Conservation (phyloP, 192 early-diverging fungal genomes). For the Rhizophagus clarus region DNA sequence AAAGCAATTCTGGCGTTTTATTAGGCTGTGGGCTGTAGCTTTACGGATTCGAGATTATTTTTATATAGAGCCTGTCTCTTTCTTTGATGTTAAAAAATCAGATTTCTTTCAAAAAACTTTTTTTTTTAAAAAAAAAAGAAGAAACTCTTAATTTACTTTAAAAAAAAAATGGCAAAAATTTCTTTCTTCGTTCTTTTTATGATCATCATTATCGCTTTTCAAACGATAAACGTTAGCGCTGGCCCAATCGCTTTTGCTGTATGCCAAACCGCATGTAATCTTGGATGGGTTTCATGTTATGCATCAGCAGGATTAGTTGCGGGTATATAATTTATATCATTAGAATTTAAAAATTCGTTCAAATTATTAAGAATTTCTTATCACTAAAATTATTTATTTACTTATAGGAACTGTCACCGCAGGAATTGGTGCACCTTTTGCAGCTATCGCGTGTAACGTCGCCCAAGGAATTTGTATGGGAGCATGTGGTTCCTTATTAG, state of each 20-base stretch:
- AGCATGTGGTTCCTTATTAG: background rate
- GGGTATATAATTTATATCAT: background rate
- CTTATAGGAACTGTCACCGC: conserved; percentile 1
- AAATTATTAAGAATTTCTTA: background rate
- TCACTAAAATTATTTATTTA: background rate
- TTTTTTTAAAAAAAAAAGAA: too few species aligned
- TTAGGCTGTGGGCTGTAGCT: too few species aligned
- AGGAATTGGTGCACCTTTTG: background rate
- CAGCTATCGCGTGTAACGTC: background rate
- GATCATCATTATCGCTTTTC: background rate
- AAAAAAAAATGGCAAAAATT: background rate
- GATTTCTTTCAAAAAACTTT: too few species aligned
- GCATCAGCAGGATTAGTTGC: background rate
- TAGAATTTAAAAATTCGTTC: background rate
- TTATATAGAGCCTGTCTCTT: too few species aligned
- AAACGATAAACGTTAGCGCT: background rate
- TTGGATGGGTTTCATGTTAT: conserved; percentile 18
- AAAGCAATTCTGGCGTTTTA: too few species aligned
- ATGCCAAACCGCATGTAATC: conserved; percentile 18
- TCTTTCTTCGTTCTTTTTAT: background rate
- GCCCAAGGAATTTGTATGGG: conserved; percentile 25
- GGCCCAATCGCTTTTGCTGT: background rate
- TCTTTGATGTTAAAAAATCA: too few species aligned
- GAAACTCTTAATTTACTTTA: too few species aligned
- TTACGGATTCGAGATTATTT: too few species aligned